Evolutionary conservation across 345 rosid species (phyloP).

Genomic region (Garcia nutans): DNA sequence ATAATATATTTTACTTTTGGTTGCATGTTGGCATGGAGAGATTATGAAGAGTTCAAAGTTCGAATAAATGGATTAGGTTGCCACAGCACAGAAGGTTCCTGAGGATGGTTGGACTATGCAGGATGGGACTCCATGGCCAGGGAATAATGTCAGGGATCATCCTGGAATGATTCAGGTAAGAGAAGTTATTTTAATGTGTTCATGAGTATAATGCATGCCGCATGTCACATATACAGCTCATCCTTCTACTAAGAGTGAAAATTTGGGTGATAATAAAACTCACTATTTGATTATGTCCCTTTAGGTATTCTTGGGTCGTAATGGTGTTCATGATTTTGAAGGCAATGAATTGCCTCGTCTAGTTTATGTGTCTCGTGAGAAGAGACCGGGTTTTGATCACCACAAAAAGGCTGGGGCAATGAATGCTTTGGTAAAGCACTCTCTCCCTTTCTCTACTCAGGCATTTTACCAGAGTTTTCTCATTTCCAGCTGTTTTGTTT

Average conservation of each 20-base stretch:
- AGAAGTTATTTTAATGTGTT: constrained; percentile 12
- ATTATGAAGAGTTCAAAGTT: constrained; percentile 82
- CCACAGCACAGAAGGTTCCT: constrained; percentile 84
- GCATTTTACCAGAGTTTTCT: not conserved
- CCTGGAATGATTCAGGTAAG: constrained; percentile 95
- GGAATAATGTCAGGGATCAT: constrained; percentile 85
- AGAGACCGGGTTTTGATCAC: constrained; percentile 92
- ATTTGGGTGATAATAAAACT: constrained; percentile 8
- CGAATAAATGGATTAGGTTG: constrained; percentile 77
- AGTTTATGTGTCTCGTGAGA: constrained; percentile 88
- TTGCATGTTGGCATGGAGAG: constrained; percentile 50
- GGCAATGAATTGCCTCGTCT: constrained; percentile 75
- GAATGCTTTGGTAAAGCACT: constrained; percentile 67
- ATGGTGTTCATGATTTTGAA: constrained; percentile 67
- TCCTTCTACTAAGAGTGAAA: not conserved
- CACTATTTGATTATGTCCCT: not conserved
- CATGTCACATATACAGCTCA: not conserved
- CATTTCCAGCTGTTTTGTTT: constrained; percentile 6
- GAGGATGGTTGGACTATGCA: constrained; percentile 99
- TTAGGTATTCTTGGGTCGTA: constrained; percentile 83
- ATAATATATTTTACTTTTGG: not conserved
- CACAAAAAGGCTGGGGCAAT: constrained; percentile 96
- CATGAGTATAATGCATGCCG: not conserved
- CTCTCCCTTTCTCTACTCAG: constrained; percentile 6
- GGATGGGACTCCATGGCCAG: constrained; percentile 93